Conservation (phyloP, 225 moss, liverwort and hornwort species). For the Polytrichum formosum region DNA sequence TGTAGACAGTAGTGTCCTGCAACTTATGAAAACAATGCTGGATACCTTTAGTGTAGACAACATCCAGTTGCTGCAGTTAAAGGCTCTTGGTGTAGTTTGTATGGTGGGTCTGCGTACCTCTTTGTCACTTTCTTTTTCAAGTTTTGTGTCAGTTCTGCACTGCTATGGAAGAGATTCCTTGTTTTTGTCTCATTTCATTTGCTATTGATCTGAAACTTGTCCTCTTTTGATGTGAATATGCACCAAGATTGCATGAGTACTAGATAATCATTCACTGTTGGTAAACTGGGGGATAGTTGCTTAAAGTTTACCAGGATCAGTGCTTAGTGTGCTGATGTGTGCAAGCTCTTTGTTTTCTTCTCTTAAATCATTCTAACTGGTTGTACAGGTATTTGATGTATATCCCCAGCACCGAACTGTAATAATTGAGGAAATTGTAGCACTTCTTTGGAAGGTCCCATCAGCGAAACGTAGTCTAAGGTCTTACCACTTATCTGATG, state of each 20-base stretch:
- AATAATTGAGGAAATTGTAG: slow-evolving; percentile 81
- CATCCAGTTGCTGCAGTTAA: slow-evolving; percentile 89
- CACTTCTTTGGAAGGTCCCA: slow-evolving; percentile 82
- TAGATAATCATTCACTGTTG: no score
- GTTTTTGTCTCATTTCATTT: no score
- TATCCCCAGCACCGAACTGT: slow-evolving; percentile 79
- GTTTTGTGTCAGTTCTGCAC: neutral
- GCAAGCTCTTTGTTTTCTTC: neutral
- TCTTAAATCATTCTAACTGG: slow-evolving; percentile 2
- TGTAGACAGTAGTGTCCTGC: slow-evolving; percentile 75
- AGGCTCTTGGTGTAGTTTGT: slow-evolving; percentile 88
- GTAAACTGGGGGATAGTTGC: no score
- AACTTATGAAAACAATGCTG: slow-evolving; percentile 80
- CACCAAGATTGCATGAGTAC: no score
- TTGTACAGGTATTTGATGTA: slow-evolving; percentile 73
- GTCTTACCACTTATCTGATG: slow-evolving; percentile 80
- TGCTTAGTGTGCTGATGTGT: no score
- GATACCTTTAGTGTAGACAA: slow-evolving; percentile 83
- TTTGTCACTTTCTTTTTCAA: neutral
- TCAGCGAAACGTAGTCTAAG: slow-evolving; percentile 70
- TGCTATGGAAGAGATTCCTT: no score
- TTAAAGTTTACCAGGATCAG: no score
- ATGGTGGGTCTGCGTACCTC: slow-evolving; percentile 33
- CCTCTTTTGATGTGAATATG: no score
- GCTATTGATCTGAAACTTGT: no score